phyloP scores from a whole-genome alignment of 345 rosid species.

The Atalantia buxifolia region DNA sequence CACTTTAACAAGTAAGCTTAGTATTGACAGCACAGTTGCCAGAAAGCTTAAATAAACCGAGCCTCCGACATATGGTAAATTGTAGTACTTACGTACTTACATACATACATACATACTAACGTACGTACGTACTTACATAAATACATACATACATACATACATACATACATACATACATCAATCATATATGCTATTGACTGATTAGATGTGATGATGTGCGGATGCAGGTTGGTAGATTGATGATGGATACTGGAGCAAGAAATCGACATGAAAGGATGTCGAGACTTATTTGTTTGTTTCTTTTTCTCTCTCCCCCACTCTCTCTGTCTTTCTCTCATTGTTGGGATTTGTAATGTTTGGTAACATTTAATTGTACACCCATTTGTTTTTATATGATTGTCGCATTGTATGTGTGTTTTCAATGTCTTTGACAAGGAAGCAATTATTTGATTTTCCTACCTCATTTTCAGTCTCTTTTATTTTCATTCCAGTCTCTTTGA shows the following conservation, averaged over 20 bases:
- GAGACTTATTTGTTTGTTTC: conserved; percentile 4
- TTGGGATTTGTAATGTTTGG: conserved; percentile 6
- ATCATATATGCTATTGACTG: background rate
- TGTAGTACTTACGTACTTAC: background rate
- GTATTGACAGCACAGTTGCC: too few species aligned
- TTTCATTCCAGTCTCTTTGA: background rate
- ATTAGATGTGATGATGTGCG: background rate
- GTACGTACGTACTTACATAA: background rate
- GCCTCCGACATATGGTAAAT: too few species aligned
- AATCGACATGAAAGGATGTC: conserved; percentile 64
- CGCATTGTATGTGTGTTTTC: conserved; percentile 12
- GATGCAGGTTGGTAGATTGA: background rate
- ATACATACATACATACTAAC: background rate
- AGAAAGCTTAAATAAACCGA: too few species aligned
- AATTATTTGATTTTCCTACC: conserved; percentile 6
- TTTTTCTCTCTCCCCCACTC: background rate
- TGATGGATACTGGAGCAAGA: conserved; percentile 16
- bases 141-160: fast-evolving
- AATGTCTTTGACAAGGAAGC: conserved; percentile 15
- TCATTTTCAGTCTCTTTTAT: background rate
- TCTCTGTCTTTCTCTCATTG: background rate
- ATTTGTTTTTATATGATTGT: conserved; percentile 19
- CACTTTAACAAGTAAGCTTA: too few species aligned
- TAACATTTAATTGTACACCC: conserved; percentile 18
- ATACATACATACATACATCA: background rate